Conservation (phyloP, 192 early-diverging fungal genomes). For the Jimgerdemannia flammicorona region DNA sequence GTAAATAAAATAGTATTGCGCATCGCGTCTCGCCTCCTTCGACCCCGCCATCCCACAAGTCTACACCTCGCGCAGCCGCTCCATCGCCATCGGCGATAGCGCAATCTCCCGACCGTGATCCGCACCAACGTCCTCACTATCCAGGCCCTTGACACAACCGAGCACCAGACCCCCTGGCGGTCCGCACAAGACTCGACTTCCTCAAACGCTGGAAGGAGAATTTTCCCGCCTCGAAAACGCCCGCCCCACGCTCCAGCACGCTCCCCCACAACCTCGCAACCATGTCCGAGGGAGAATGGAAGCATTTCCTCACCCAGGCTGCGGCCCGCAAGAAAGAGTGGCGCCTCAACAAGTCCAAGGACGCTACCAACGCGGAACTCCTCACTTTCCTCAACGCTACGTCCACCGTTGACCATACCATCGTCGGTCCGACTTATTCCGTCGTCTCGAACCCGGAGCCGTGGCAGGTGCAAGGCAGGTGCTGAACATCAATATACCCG, state of each 20-base stretch:
- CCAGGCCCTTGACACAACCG: constrained; percentile 59
- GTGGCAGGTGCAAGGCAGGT: constrained; percentile 59
- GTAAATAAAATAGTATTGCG: no score
- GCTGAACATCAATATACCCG: constrained; percentile 28
- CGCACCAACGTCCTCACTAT: constrained; percentile 53
- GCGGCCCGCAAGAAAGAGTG: constrained; percentile 38
- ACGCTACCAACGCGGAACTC: constrained; percentile 1
- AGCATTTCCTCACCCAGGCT: constrained; percentile 52
- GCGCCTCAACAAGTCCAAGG: background rate
- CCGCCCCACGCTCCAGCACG: constrained; percentile 35
- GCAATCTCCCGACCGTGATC: constrained; percentile 61
- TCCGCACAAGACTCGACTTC: constrained; percentile 58
- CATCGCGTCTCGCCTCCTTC: constrained; percentile 65
- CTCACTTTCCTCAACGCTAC: constrained; percentile 13
- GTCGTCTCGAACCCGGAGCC: constrained; percentile 35
- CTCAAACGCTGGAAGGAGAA: constrained; percentile 70
- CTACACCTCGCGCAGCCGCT: constrained; percentile 38
- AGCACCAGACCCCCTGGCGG: constrained; percentile 66
- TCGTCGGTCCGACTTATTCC: constrained; percentile 53
- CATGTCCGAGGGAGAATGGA: constrained; percentile 59
- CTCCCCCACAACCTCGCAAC: constrained; percentile 47
- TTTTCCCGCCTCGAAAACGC: constrained; percentile 58
- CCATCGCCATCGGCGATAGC: constrained; percentile 62
- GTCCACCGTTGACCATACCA: constrained; percentile 11
- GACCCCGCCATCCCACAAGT: constrained; percentile 67